Base-by-base conservation (phyloP, 345 rosid species). In the Acer negundo region DNA sequence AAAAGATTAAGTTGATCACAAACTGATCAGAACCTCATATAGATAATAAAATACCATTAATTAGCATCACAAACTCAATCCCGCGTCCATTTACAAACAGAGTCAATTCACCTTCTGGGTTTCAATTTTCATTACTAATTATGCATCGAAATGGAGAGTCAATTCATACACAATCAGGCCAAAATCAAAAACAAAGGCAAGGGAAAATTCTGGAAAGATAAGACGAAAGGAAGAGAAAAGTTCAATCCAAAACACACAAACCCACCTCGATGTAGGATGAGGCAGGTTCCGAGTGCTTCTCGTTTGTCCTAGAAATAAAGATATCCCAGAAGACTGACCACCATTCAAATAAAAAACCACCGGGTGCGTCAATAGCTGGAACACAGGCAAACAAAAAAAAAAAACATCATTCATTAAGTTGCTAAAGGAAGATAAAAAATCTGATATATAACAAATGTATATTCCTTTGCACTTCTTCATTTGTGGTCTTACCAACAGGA, bases 251-350 rank as follows among this genome's bases (percentile, higher is more conserved):
- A 73, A 15, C 49, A 9, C 53, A 78, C 19, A 67, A 68, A 28
- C 81, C 12, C 35, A 91, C 95, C 90, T 86, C 89, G 3, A 82
- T 81, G 73, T 86, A 87, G 67, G 93, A 83, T 75, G 95, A 83
- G 40, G 91, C 93, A 72, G 80, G 62, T 53, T 91, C 90, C 2
- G 93, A 86, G 77, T 83, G 87, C 85, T 87, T 87, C 80, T 90
- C 87, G 51, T 84, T 84, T 66, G 88, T 81, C 83, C 92, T 84
- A 1, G 93, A 83, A 70, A 85, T 85, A 77, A 87, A 91, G 22
- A 88, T 80, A 66, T 91, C 96, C 96, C 96, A 91, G 75, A 91
- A 91, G 67, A 91, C 92, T 75, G 93, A 89, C 96, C 96, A 91
- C 96, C 96, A 90, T 75, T 91, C 96, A 4, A 87, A 87, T 10